These are phyloP conservation scores for Colletotrichum brevisporum DNA, from an alignment of 2,329 filamentous ascomycete genomes.

Conservation along the genomic window DNA sequence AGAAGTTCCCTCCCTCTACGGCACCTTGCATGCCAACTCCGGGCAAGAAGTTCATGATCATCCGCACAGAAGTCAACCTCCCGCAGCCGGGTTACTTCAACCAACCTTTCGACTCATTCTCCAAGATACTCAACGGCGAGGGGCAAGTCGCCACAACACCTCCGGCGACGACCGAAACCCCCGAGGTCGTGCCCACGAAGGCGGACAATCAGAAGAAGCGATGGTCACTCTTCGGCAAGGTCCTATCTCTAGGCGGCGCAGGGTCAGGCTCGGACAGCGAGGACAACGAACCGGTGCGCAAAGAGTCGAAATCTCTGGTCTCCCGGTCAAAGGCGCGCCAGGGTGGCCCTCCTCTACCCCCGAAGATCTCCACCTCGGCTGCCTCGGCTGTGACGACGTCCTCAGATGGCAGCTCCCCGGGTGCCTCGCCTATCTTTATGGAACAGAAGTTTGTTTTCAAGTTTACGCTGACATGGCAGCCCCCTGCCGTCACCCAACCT, in stretches of 20 bases:
- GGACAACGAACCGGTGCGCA: conserved; percentile 65
- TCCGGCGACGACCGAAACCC: conserved; percentile 16
- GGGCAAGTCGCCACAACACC: conserved; percentile 30
- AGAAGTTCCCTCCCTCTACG: conserved; percentile 76
- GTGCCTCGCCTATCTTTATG: conserved; percentile 68
- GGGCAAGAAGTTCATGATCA: conserved; percentile 88
- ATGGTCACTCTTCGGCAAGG: conserved; percentile 75
- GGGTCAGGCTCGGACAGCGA: conserved; percentile 51
- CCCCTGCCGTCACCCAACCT: conserved; percentile 64
- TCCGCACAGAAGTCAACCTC: conserved; percentile 78
- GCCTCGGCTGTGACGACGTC: conserved; percentile 52
- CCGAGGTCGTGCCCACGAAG: conserved; percentile 44
- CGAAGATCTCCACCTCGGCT: conserved; percentile 50
- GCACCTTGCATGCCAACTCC: conserved; percentile 88
- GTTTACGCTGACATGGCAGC: conserved; percentile 79
- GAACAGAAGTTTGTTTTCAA: conserved; percentile 77
- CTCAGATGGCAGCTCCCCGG: conserved; percentile 67
- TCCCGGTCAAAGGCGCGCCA: conserved; percentile 27
- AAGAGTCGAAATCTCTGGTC: conserved; percentile 59
- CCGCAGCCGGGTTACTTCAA: conserved; percentile 62
- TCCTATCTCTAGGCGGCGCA: conserved; percentile 62
- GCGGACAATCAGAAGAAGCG: conserved; percentile 64
- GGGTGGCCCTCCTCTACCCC: conserved; percentile 50
- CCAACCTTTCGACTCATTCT: conserved; percentile 64
- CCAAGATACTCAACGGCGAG: conserved; percentile 36